Evolutionary conservation across 2,329 filamentous ascomycete genomes (phyloP).

Genomic region (Neospermospora avenae): DNA sequence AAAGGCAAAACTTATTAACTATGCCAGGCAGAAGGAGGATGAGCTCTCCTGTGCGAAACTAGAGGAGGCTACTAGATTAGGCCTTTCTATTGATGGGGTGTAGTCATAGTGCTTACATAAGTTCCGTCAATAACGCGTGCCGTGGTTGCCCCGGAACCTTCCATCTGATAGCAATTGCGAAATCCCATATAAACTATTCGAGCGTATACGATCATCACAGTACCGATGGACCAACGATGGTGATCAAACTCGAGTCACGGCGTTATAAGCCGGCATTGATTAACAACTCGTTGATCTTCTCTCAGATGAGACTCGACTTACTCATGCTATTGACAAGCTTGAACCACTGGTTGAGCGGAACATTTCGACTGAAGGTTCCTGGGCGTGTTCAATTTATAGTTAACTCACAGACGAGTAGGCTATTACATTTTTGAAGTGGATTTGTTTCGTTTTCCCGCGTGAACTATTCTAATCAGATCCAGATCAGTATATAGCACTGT

Average conservation of each 20-base stretch:
- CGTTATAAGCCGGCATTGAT: neutral
- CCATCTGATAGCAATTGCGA: neutral
- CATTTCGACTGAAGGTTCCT: neutral
- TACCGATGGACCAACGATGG: neutral
- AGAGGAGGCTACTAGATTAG: neutral
- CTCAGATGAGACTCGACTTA: neutral
- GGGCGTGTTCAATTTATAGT: neutral
- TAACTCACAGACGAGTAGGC: neutral
- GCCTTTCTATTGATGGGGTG: too few species aligned
- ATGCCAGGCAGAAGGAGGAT: neutral
- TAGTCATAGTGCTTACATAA: too few species aligned
- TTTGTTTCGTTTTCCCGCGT: neutral
- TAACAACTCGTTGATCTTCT: neutral
- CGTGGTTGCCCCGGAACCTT: neutral
- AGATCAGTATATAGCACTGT: too few species aligned
- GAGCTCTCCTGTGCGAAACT: neutral
- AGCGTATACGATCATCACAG: neutral
- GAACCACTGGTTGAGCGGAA: neutral
- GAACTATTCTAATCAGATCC: neutral
- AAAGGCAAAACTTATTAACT: neutral
- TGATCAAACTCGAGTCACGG: neutral
- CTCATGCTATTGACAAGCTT: neutral
- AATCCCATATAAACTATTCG: neutral
- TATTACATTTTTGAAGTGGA: neutral
- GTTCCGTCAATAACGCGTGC: too few species aligned